These are phyloP conservation scores for Isabelozyma rhagii DNA, from an alignment of 805 yeast species.

Conservation along the genomic window DNA sequence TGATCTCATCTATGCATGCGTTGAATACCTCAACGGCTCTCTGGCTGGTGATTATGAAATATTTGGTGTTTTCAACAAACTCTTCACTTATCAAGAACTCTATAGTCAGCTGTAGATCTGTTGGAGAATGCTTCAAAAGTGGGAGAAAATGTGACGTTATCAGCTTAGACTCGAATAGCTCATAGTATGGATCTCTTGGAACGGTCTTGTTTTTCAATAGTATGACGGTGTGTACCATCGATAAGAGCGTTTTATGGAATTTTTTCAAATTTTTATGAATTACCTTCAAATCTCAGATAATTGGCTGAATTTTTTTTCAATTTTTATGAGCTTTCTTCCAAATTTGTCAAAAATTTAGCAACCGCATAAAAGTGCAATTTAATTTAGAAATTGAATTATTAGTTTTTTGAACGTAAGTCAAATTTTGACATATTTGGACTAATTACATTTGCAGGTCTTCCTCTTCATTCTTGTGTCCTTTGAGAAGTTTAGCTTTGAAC, in stretches of 20 bases:
- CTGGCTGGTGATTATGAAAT: conserved; percentile 81
- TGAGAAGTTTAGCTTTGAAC: no score
- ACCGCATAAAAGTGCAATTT: background rate
- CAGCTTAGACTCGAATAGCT: conserved; percentile 28
- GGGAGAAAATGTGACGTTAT: conserved; percentile 63
- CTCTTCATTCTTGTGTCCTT: no score
- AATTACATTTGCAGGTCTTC: no score
- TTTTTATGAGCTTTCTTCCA: no score
- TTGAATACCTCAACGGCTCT: conserved; percentile 83
- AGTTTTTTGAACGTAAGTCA: no score
- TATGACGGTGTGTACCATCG: conserved; percentile 27
- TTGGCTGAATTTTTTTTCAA: background rate
- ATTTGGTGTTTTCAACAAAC: conserved; percentile 40
- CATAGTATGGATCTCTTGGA: conserved; percentile 66
- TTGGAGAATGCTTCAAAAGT: conserved; percentile 61
- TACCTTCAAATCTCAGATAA: background rate
- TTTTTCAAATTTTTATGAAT: background rate
- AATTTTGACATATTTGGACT: no score
- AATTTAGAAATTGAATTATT: background rate
- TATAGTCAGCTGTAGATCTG: conserved; percentile 45
- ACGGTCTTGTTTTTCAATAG: conserved; percentile 70
- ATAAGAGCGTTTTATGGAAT: background rate
- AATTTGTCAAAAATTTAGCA: background rate
- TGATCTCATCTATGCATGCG: conserved; percentile 33
- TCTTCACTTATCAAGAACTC: conserved; percentile 40